phyloP scores from a whole-genome alignment of 1,284 basidiomycete species.

The Coniophora puteana region DNA sequence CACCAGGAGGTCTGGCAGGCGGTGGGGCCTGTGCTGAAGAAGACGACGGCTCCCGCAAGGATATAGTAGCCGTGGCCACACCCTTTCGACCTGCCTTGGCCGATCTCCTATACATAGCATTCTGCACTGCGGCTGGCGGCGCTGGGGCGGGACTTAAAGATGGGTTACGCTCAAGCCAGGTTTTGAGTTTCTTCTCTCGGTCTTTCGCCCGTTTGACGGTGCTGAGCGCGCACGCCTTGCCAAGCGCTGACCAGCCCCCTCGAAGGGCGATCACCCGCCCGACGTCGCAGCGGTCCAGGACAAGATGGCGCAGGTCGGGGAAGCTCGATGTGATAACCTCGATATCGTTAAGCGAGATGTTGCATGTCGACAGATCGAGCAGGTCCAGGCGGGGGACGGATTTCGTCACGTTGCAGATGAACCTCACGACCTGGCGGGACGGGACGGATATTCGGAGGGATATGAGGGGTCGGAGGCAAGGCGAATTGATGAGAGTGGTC shows the following conservation, averaged over 20 bases:
- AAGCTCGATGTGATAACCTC: constrained; percentile 46
- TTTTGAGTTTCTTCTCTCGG: constrained; percentile 54
- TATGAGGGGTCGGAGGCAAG: constrained; percentile 35
- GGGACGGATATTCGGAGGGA: constrained; percentile 60
- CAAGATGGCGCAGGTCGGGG: constrained; percentile 40
- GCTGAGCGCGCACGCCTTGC: constrained; percentile 49
- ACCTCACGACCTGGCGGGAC: constrained; percentile 44
- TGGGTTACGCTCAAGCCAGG: constrained; percentile 39
- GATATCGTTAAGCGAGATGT: constrained; percentile 43
- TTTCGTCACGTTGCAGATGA: constrained; percentile 32
- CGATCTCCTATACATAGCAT: too few relatives aligned
- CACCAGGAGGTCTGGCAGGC: constrained; percentile 1
- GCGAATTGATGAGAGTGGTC: constrained; percentile 42
- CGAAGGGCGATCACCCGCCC: constrained; percentile 34
- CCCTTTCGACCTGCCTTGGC: constrained; percentile 43
- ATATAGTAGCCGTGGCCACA: constrained; percentile 52
- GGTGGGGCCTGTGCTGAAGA: constrained; percentile 2
- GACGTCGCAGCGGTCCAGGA: constrained; percentile 52
- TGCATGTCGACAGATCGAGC: constrained; percentile 62
- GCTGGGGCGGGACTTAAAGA: not conserved
- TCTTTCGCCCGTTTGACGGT: constrained; percentile 51
- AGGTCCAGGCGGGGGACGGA: constrained; percentile 39
- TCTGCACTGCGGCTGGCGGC: not conserved
- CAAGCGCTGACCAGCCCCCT: constrained; percentile 53
- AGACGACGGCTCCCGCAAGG: constrained; percentile 36